Base-by-base conservation (phyloP, 352 stramenopile genomes). In the Thraustochytrium sp. region DNA sequence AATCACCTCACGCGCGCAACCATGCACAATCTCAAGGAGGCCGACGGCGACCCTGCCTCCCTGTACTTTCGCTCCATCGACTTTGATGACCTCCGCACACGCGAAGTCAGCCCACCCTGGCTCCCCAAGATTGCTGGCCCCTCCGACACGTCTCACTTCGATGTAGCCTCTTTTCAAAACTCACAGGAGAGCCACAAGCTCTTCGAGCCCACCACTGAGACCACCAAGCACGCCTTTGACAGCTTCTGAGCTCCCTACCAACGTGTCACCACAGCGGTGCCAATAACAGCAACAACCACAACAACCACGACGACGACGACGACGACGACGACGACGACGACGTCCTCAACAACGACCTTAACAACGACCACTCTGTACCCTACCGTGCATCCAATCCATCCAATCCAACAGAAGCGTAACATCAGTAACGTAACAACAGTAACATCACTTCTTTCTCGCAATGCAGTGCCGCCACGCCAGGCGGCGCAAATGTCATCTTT, bases 111-210 rank as follows among this genome's bases (percentile, higher is more conserved):
- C 11, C 34, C 56, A 16, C 75, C 75, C 3, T 84, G 75, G 75
- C n/a, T 26, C 21, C 75, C 75, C 21, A 46, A 84, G 1, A 40
- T 84, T n/a, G 42, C 26, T 18, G 76, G 29, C 9, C n/a, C 31
- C 29, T 34, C 8, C 18, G 75, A 84, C 38, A 84, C 75, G 5
- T 76, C 75, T 4, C 46, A 84, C 49, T 84, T 84, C 76, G 68
- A 80, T 31, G 49, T 72, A 9, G 68, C 26, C 23, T 5, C 68
- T 37, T 80, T 80, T 75, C 37, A 23, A 3, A 29, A 64, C 8
- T 46, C 40, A n/a, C 48, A 42, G 21, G 68, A 80, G 44, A 16
- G 13, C 26, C 59, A 72, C 59, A 72, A 11, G 9, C 26, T 72
- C 11, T 72, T 72, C 9, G n/a, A 72, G 26, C 59, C 59, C 34